These are phyloP conservation scores for Aaosphaeria pasadenensis DNA, from an alignment of 2,329 filamentous ascomycete genomes.

Conservation along the genomic window DNA sequence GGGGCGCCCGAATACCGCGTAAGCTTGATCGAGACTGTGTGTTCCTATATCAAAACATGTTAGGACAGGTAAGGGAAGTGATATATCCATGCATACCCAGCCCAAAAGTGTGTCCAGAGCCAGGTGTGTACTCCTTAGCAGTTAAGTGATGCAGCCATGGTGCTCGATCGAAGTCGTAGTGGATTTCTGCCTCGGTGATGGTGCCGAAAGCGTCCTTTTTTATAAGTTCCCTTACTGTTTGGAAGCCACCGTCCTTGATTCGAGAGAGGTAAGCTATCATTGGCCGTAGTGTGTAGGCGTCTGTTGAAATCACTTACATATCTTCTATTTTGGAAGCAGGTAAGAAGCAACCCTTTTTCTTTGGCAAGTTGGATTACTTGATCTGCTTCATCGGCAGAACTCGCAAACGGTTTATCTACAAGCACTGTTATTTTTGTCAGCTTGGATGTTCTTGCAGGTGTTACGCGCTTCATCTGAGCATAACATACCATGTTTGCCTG, in stretches of 20 bases:
- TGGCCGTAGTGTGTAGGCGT: not conserved
- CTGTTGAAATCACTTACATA: not conserved
- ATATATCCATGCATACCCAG: not conserved
- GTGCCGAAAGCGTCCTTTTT: not conserved
- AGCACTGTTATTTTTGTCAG: not conserved
- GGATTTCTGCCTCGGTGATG: not conserved
- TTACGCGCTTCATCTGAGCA: too few relatives aligned
- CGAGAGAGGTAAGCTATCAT: not conserved
- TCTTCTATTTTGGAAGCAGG: conserved; percentile 2
- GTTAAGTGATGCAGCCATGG: not conserved
- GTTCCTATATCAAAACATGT: not conserved
- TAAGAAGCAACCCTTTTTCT: not conserved
- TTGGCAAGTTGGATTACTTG: not conserved
- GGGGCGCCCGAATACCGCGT: not conserved
- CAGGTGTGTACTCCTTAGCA: not conserved
- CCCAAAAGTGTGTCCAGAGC: not conserved
- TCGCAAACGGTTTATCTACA: conserved; percentile 2
- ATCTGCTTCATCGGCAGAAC: not conserved
- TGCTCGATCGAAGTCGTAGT: not conserved
- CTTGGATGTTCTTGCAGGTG: not conserved
- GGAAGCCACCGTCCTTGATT: not conserved
- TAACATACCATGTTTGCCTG: conserved; percentile 1
- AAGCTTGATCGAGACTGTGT: not conserved
- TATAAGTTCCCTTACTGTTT: not conserved
- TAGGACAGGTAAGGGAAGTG: not conserved